Evolutionary conservation across 352 stramenopile genomes (phyloP).

Genomic region (Phytophthora syringae): DNA sequence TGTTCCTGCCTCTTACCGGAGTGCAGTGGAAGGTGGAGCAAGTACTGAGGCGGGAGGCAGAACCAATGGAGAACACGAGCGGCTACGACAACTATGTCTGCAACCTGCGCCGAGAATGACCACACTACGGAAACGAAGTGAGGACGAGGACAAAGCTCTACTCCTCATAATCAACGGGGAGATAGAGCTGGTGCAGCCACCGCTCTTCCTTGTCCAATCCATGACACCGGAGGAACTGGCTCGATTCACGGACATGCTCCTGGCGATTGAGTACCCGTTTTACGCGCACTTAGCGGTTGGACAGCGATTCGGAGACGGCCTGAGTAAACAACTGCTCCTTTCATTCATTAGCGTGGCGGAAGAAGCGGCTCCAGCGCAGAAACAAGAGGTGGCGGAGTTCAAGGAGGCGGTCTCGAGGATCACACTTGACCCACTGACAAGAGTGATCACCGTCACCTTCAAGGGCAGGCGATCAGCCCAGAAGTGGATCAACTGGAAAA

Average conservation of each 20-base stretch:
- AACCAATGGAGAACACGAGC: too few relatives aligned
- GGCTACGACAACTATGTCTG: too few relatives aligned
- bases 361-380: background rate
- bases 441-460: background rate
- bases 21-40: too few relatives aligned
- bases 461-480: background rate
- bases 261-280: slow-evolving; percentile 7
- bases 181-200: too few relatives aligned
- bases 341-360: background rate
- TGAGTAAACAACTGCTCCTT: slow-evolving; percentile 1
- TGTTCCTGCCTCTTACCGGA: too few relatives aligned
- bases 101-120: too few relatives aligned
- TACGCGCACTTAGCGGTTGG: slow-evolving; percentile 13
- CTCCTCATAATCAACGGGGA: too few relatives aligned
- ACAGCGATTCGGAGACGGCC: background rate
- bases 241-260: slow-evolving; percentile 3
- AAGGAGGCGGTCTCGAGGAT: background rate
- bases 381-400: background rate
- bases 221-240: slow-evolving; percentile 3
- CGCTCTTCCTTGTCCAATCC: slow-evolving; percentile 8
- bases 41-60: too few relatives aligned
- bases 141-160: too few relatives aligned
- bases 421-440: background rate
- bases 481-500: too few relatives aligned
- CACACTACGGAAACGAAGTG: too few relatives aligned